Evolutionary conservation across 2,329 filamentous ascomycete genomes (phyloP).

Genomic region (Aspergillus latus): DNA sequence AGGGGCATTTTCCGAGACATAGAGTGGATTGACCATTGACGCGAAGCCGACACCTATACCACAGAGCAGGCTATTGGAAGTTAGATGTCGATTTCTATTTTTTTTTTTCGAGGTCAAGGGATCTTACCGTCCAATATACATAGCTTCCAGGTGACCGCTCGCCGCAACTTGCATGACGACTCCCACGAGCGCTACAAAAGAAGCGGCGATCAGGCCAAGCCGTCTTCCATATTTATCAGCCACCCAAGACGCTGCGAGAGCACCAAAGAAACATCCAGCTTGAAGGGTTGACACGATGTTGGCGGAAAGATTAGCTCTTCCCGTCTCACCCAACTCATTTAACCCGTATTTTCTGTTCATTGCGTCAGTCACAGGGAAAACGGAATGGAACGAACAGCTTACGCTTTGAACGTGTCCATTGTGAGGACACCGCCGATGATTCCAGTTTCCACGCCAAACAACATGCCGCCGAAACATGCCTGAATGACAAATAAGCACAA

Average conservation of each 20-base stretch:
- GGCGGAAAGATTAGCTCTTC: constrained; percentile 57
- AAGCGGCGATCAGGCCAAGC: constrained; percentile 55
- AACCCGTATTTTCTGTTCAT: constrained; percentile 54
- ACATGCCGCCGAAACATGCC: constrained; percentile 68
- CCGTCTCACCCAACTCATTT: constrained; percentile 40
- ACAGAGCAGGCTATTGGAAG: constrained; percentile 7
- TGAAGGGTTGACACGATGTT: constrained; percentile 73
- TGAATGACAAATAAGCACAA: constrained; percentile 15
- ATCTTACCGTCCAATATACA: constrained; percentile 64
- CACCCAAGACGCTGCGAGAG: constrained; percentile 49
- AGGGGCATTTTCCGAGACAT: constrained; percentile 61
- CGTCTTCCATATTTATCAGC: constrained; percentile 56
- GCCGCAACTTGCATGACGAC: constrained; percentile 64
- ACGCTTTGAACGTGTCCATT: constrained; percentile 59
- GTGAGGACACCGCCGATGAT: constrained; percentile 68
- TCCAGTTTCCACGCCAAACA: constrained; percentile 67
- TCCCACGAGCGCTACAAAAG: constrained; percentile 59
- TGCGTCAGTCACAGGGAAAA: not conserved
- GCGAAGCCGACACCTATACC: constrained; percentile 49
- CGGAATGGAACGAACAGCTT: constrained; percentile 21
- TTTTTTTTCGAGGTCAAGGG: constrained; percentile 11
- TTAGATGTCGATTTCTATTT: not conserved
- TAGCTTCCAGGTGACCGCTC: constrained; percentile 59
- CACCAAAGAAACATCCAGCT: constrained; percentile 66
- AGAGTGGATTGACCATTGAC: constrained; percentile 60